Percentiles rank a stretch among this genome's conserved stretches.
phyloP scores from a whole-genome alignment of 1,139 yeast genomes.

The Scheffersomyces quercinus region DNA sequence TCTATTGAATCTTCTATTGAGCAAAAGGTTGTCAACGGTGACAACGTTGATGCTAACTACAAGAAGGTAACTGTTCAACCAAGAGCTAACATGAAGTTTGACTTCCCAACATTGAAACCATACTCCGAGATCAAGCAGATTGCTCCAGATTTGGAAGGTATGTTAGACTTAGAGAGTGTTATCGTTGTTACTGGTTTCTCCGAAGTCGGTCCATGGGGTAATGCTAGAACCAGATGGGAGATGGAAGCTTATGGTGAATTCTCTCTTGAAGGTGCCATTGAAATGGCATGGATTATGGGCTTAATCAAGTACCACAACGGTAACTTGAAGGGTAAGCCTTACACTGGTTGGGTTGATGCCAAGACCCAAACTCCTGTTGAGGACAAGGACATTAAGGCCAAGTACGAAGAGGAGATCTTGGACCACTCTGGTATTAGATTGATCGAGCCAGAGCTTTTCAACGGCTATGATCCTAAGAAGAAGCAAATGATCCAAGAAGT shows the following conservation, averaged over 20 bases:
- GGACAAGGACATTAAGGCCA: constrained; percentile 87
- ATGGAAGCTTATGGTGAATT: constrained; percentile 96
- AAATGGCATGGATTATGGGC: constrained; percentile 99
- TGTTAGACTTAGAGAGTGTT: constrained; percentile 88
- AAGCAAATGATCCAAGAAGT: constrained; percentile 93
- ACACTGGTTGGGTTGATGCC: constrained; percentile 97
- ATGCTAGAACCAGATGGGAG: constrained; percentile 98
- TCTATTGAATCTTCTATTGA: constrained; percentile 91
- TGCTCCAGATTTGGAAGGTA: constrained; percentile 81
- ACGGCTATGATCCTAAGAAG: constrained; percentile 92
- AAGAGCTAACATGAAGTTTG: constrained; percentile 91
- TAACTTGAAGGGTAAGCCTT: constrained; percentile 81
- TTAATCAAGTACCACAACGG: constrained; percentile 93
- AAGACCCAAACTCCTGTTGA: constrained; percentile 92
- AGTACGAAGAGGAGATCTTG: constrained; percentile 84
- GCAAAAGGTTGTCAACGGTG: constrained; percentile 90
- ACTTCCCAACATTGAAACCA: constrained; percentile 84
- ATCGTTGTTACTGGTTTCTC: constrained; percentile 96
- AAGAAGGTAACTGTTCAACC: constrained; percentile 77
- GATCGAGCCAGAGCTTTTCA: constrained; percentile 91
- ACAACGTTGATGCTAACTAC: constrained; percentile 83
- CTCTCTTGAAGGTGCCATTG: constrained; percentile 97
- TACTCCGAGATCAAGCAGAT: constrained; percentile 70
- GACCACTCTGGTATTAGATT: constrained; percentile 96
- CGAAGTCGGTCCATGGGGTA: constrained; percentile 99